Evolutionary conservation across 2,329 filamentous ascomycete species (phyloP), one percentile per base, ranked within the genome.

Genomic region (Fusarium multiceps): DNA sequence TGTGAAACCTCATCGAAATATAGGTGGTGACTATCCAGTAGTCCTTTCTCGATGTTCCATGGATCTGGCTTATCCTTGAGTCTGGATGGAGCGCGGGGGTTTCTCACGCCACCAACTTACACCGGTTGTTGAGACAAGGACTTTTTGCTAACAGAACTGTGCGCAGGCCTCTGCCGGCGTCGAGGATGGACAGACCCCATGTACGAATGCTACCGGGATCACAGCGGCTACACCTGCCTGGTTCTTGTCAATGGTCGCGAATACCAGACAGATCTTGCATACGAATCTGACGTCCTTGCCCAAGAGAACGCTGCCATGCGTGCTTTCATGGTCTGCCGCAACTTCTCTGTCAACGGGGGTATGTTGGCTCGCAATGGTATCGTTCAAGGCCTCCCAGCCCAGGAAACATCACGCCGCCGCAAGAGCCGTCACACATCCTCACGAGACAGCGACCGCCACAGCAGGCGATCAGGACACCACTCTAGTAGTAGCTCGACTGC

Each of bases 271-370:
- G 94, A 97, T 80, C 87, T 92, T 40, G 88, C 91, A 69, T 97
- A 96, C 82, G 90, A 92, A 78, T 92, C 91, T 68, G 92, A 95
- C 78, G 85, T 88, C 50, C 86, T 97, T 71, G 95, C 95, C 48
- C 93, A 94, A 78, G 94, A 98, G 80, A 96, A 95, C 76, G 95
- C 95, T 27, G 95, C 95, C 65, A 97, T 97, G 88, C 92, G 94
- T 68, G 95, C 95, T 61, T 98, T 97, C 82, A 95, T 97, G 89
- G 96, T 98, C 73, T 98, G 95, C 85, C 92, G 94, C 71, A 97
- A 97, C 86, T 98, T 98, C 83, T 97, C 93, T 59, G 93, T 97
- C 80, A 98, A 97, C 79, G 94, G 97, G 75, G 95, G 95, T 78
- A 97, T 97, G 93, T 84, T 90, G 69, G 89, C 88, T 68, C 87